Evolutionary conservation across 1,284 basidiomycete species (phyloP).

Genomic region (Ceratobasidium sp.): DNA sequence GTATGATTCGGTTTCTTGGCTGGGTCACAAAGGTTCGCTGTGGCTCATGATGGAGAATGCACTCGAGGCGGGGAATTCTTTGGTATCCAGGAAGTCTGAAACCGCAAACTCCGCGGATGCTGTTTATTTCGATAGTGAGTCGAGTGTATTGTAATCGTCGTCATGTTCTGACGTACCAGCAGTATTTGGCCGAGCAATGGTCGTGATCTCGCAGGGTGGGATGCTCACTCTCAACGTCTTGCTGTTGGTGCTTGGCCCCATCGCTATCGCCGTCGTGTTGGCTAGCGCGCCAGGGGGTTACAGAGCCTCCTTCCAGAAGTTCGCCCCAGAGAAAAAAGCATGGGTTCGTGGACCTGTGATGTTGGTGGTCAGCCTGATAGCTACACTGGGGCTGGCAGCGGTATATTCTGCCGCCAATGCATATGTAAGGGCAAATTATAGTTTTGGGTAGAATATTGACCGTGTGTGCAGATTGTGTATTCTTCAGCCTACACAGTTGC

Average conservation of each 20-base stretch:
- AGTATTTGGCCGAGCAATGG: conserved; percentile 68
- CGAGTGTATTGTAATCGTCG: too few relatives aligned
- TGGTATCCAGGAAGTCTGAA: conserved; percentile 52
- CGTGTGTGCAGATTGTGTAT: conserved; percentile 39
- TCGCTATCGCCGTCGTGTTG: conserved; percentile 59
- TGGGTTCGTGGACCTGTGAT: conserved; percentile 33
- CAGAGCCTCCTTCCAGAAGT: neutral
- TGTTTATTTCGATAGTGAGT: conserved; percentile 78
- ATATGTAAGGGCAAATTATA: conserved; percentile 30
- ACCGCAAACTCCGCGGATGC: conserved; percentile 50
- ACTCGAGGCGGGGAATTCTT: conserved; percentile 59
- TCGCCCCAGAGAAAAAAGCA: neutral
- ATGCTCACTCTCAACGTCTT: conserved; percentile 66
- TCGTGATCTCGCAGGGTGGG: conserved; percentile 61
- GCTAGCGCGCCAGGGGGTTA: conserved; percentile 46
- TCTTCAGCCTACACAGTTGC: conserved; percentile 39
- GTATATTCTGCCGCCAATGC: conserved; percentile 23
- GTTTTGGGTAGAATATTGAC: neutral
- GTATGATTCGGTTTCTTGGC: conserved; percentile 65
- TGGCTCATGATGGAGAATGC: conserved; percentile 79
- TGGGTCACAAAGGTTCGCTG: conserved; percentile 59
- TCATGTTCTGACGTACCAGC: too few relatives aligned
- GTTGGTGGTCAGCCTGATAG: neutral
- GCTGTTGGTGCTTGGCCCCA: conserved; percentile 66
- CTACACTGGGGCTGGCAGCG: conserved; percentile 16